phyloP scores from a whole-genome alignment of 805 yeast genomes.

The Maudiozyma turicensis region DNA sequence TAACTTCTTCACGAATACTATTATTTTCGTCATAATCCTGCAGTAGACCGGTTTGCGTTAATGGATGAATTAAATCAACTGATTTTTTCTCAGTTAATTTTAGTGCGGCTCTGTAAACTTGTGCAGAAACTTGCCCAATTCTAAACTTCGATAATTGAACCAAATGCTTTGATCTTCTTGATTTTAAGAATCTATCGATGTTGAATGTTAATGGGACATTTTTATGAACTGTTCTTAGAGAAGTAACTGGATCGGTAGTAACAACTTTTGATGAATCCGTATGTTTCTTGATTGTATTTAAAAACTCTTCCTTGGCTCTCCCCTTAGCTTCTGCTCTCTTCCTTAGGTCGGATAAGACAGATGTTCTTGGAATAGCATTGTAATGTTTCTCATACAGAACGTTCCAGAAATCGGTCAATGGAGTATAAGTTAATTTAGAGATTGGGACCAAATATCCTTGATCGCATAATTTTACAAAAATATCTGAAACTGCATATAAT shows the following conservation, averaged over 20 bases:
- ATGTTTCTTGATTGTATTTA: constrained; percentile 28
- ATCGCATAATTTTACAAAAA: constrained; percentile 37
- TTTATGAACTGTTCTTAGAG: constrained; percentile 38
- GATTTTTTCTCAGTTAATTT: constrained; percentile 47
- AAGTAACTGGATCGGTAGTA: constrained; percentile 28
- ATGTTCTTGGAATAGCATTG: constrained; percentile 29
- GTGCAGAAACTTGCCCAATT: constrained; percentile 59
- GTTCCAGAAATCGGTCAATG: constrained; percentile 33
- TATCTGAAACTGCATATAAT: constrained; percentile 24
- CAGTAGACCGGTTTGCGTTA: constrained; percentile 40
- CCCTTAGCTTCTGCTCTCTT: constrained; percentile 53
- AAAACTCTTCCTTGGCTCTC: constrained; percentile 32
- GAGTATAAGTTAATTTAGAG: constrained; percentile 28
- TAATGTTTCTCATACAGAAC: constrained; percentile 34
- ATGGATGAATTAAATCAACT: constrained; percentile 33
- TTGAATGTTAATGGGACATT: constrained; percentile 49
- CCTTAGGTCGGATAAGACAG: constrained; percentile 44
- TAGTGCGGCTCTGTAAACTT: constrained; percentile 53
- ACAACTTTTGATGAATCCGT: constrained; percentile 20
- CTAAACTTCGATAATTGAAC: constrained; percentile 53
- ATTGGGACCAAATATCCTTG: constrained; percentile 46
- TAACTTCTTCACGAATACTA: constrained; percentile 19
- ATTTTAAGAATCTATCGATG: constrained; percentile 56
- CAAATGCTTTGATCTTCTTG: constrained; percentile 55
- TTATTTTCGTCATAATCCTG: constrained; percentile 37